A percentile compares a stretch with the other conserved stretches of the same genome.
phyloP scores from a whole-genome alignment of 1,139 yeast species.

The Protomyces inouyei region DNA sequence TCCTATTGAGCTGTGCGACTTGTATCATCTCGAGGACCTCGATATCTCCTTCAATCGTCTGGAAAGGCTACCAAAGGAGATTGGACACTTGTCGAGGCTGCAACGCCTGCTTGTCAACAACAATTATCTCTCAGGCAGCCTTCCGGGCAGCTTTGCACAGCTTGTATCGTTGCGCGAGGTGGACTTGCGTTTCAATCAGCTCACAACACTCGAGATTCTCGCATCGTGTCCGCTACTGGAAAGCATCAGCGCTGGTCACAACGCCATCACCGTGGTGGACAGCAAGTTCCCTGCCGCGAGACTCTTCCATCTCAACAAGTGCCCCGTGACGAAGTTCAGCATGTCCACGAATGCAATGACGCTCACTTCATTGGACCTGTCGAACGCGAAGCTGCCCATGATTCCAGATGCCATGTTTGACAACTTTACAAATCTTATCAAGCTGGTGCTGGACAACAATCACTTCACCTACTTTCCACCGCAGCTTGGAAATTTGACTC shows the following conservation, averaged over 20 bases:
- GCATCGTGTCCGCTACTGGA: slow-evolving; percentile 64
- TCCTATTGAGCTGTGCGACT: slow-evolving; percentile 64
- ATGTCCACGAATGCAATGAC: slow-evolving; percentile 55
- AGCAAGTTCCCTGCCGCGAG: slow-evolving; percentile 58
- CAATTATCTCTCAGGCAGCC: slow-evolving; percentile 55
- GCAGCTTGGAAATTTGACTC: slow-evolving; percentile 57
- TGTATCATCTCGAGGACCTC: slow-evolving; percentile 58
- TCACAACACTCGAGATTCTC: slow-evolving; percentile 59
- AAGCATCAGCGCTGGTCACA: slow-evolving; percentile 70
- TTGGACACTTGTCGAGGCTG: slow-evolving; percentile 55
- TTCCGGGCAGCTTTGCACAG: slow-evolving; percentile 53
- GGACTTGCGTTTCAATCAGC: slow-evolving; percentile 70
- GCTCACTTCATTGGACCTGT: slow-evolving; percentile 67
- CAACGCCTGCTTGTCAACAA: slow-evolving; percentile 71
- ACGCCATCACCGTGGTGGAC: slow-evolving; percentile 66
- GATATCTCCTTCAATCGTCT: slow-evolving; percentile 82
- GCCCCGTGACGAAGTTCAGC: slow-evolving; percentile 73
- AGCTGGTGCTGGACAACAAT: slow-evolving; percentile 71
- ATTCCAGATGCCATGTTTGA: slow-evolving; percentile 62
- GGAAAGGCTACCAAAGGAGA: slow-evolving; percentile 54
- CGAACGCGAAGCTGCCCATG: slow-evolving; percentile 75
- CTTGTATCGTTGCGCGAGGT: slow-evolving; percentile 61
- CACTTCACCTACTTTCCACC: slow-evolving; percentile 74
- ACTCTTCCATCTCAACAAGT: slow-evolving; percentile 56
- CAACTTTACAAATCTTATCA: slow-evolving; percentile 64